A percentile compares a stretch with the other conserved stretches of the same genome.
phyloP scores from a whole-genome alignment of 1,139 yeast species.

The Yarrowia galli region DNA sequence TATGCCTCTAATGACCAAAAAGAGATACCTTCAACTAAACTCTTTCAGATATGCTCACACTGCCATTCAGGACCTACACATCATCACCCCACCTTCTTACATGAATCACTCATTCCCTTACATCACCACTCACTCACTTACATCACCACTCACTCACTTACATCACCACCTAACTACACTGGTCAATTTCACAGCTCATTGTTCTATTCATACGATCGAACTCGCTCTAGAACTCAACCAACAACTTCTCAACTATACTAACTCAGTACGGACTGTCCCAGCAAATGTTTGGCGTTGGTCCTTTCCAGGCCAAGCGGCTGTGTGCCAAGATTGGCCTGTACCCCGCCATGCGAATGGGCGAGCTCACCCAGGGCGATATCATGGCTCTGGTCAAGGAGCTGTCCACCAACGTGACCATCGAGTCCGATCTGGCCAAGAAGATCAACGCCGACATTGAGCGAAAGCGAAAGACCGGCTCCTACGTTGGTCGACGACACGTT shows the following conservation, averaged over 20 bases:
- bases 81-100: too few relatives aligned
- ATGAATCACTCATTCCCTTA: too few relatives aligned
- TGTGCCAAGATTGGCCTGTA: conserved; percentile 91
- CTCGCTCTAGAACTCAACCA: too few relatives aligned
- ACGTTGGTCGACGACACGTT: conserved; percentile 89
- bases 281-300: conserved; percentile 86
- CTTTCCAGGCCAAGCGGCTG: conserved; percentile 71
- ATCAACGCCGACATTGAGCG: conserved; percentile 79
- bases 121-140: neutral
- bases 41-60: too few relatives aligned
- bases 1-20: too few relatives aligned
- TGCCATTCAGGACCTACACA: too few relatives aligned
- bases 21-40: too few relatives aligned
- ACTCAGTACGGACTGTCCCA: conserved; percentile 74
- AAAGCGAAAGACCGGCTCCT: conserved; percentile 83
- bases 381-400: conserved; percentile 87
- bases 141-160: neutral
- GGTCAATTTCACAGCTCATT: too few relatives aligned
- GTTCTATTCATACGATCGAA: too few relatives aligned
- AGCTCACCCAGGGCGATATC: conserved; percentile 85
- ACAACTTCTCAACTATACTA: neutral
- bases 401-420: conserved; percentile 74
- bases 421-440: conserved; percentile 81
- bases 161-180: neutral
- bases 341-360: conserved; percentile 94